A percentile compares a stretch with the other conserved stretches of the same genome.
These are phyloP conservation scores for Huntiella savannae DNA, from an alignment of 2,329 filamentous ascomycete genomes.

Conservation along the genomic window DNA sequence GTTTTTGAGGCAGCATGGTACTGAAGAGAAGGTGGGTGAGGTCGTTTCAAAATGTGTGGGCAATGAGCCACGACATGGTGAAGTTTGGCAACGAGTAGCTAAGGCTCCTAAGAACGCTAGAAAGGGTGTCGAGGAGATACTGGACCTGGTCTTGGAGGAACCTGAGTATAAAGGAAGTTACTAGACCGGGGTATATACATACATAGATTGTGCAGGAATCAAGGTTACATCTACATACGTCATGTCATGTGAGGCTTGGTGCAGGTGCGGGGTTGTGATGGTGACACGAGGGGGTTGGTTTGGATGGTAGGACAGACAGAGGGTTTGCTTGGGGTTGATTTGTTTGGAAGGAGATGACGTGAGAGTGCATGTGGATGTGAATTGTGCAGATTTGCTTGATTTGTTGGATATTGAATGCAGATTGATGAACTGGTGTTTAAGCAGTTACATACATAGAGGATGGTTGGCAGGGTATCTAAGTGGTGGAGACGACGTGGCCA, in stretches of 20 bases:
- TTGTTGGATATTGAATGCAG: too few relatives aligned
- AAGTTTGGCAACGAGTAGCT: conserved; percentile 69
- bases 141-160: conserved; percentile 53
- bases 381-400: too few relatives aligned
- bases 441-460: too few relatives aligned
- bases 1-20: conserved; percentile 81
- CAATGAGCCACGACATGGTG: conserved; percentile 80
- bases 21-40: conserved; percentile 76
- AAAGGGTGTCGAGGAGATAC: conserved; percentile 57
- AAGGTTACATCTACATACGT: not conserved
- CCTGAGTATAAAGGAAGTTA: conserved; percentile 15
- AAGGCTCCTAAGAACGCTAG: conserved; percentile 72
- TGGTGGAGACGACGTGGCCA: not conserved
- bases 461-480: not conserved
- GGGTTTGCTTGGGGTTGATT: not conserved
- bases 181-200: not conserved
- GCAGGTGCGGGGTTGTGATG: too few relatives aligned
- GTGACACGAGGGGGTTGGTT: not conserved
- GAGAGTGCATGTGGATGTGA: too few relatives aligned
- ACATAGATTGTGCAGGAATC: not conserved
- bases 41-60: conserved; percentile 62
- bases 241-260: too few relatives aligned
- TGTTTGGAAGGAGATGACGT: too few relatives aligned
- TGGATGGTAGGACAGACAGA: not conserved
- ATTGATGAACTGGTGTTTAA: too few relatives aligned